Evolutionary conservation across 2,329 filamentous ascomycete species (phyloP).

Genomic region (Rutstroemia sp.): DNA sequence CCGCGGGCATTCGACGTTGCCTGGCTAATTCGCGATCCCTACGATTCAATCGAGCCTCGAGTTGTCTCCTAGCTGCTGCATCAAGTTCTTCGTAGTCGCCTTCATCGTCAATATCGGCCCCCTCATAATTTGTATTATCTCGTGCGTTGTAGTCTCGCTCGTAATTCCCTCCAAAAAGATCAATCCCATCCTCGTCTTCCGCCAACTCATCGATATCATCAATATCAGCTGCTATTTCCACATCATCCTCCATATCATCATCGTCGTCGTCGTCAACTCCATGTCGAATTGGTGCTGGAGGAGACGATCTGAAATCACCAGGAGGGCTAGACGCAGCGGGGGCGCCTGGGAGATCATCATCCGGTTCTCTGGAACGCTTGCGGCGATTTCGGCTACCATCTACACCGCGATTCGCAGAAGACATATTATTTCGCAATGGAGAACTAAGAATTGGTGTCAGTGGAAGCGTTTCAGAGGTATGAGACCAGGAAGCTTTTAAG

Average conservation of each 20-base stretch:
- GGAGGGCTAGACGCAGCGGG: conserved; percentile 46
- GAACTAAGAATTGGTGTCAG: conserved; percentile 50
- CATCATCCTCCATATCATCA: conserved; percentile 65
- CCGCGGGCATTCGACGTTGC: conserved; percentile 59
- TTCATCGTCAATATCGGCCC: conserved; percentile 68
- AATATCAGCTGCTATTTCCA: conserved; percentile 63
- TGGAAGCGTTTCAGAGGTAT: neutral
- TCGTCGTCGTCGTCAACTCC: conserved; percentile 55
- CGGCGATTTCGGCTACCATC: conserved; percentile 40
- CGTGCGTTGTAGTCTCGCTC: conserved; percentile 62
- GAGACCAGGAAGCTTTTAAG: neutral
- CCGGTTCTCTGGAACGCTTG: conserved; percentile 59
- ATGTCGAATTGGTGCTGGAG: conserved; percentile 54
- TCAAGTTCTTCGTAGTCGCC: conserved; percentile 66
- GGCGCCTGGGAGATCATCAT: conserved; percentile 49
- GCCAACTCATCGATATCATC: conserved; percentile 77
- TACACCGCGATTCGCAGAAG: conserved; percentile 73
- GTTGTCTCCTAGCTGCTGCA: conserved; percentile 55
- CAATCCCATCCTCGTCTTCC: conserved; percentile 74
- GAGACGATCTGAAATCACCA: conserved; percentile 52
- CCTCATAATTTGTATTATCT: conserved; percentile 63
- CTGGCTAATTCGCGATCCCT: conserved; percentile 66
- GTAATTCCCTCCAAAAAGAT: conserved; percentile 68
- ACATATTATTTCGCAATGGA: conserved; percentile 72
- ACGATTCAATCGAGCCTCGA: conserved; percentile 66